phyloP scores from a whole-genome alignment of 352 stramenopile species.

The Aphanomyces cochlioides region DNA sequence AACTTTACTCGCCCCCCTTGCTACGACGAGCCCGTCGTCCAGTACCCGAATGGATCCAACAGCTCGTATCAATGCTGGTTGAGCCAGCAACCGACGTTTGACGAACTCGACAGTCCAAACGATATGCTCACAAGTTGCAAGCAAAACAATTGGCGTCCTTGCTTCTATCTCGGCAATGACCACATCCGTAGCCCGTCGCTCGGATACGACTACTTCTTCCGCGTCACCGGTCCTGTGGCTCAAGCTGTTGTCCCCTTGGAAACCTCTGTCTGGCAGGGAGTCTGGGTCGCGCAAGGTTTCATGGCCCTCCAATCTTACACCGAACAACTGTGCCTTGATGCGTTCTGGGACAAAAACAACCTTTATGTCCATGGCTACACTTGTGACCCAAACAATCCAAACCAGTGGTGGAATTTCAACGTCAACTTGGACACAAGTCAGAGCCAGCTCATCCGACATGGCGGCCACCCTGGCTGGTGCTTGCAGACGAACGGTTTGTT shows the following conservation, averaged over 20 bases:
- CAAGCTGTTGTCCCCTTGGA: too few species aligned
- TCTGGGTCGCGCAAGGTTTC: neutral
- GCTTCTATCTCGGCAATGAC: neutral
- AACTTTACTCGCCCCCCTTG: constrained; percentile 4
- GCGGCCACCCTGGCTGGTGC: neutral
- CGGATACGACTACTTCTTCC: neutral
- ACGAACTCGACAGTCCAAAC: neutral
- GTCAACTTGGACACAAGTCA: neutral
- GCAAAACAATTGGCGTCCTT: neutral
- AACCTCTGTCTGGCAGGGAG: neutral
- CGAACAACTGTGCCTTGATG: constrained; percentile 1
- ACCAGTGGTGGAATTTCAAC: constrained; percentile 5
- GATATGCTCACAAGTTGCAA: neutral
- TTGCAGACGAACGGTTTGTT: neutral
- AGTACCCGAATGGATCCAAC: constrained; percentile 11
- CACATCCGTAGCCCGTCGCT: neutral
- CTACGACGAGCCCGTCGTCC: neutral
- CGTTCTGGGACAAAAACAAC: neutral
- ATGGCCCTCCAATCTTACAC: neutral
- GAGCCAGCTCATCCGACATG: neutral
- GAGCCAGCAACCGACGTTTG: neutral
- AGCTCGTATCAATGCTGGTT: constrained; percentile 4
- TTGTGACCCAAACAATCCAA: neutral
- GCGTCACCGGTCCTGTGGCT: neutral
- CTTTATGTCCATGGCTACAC: constrained; percentile 2